These are phyloP conservation scores for Mimosa pudica DNA, from an alignment of 306 rosid genomes.

Conservation along the genomic window DNA sequence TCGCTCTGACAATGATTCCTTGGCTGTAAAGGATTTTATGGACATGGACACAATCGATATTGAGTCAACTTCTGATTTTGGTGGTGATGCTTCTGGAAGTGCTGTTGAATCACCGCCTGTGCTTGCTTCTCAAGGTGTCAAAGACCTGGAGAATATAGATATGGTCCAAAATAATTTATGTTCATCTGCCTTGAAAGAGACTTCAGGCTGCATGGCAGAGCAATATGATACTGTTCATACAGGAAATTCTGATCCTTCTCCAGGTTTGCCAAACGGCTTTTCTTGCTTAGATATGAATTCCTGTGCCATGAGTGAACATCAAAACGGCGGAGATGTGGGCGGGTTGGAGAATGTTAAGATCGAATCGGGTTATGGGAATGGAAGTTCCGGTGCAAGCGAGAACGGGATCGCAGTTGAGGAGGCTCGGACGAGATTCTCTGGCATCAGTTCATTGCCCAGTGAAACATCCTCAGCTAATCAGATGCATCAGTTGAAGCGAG, in stretches of 20 bases:
- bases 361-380: constrained; percentile 50
- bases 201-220: constrained; percentile 29
- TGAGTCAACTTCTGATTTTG: constrained; percentile 35
- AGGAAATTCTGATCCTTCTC: constrained; percentile 27
- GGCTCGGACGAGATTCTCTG: constrained; percentile 27
- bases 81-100: constrained; percentile 35
- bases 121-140: constrained; percentile 34
- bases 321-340: constrained; percentile 34
- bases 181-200: constrained; percentile 17
- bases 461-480: constrained; percentile 28
- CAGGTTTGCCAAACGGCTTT: constrained; percentile 41
- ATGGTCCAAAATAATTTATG: constrained; percentile 9
- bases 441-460: constrained; percentile 32
- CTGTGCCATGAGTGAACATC: constrained; percentile 31
- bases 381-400: constrained; percentile 32
- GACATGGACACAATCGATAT: constrained; percentile 35
- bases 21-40: constrained; percentile 39
- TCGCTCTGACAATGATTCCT: constrained; percentile 35
- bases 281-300: constrained; percentile 35
- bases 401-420: constrained; percentile 41
- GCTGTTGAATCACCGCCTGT: constrained; percentile 39
- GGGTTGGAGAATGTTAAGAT: constrained; percentile 37
- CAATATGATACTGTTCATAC: constrained; percentile 31
- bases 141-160: constrained; percentile 31
- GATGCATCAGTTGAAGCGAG: constrained; percentile 16